Percentiles rank a stretch among this genome's conserved stretches.
Conservation (phyloP, 495 filamentous ascomycete species). For the Neurospora sp. region DNA sequence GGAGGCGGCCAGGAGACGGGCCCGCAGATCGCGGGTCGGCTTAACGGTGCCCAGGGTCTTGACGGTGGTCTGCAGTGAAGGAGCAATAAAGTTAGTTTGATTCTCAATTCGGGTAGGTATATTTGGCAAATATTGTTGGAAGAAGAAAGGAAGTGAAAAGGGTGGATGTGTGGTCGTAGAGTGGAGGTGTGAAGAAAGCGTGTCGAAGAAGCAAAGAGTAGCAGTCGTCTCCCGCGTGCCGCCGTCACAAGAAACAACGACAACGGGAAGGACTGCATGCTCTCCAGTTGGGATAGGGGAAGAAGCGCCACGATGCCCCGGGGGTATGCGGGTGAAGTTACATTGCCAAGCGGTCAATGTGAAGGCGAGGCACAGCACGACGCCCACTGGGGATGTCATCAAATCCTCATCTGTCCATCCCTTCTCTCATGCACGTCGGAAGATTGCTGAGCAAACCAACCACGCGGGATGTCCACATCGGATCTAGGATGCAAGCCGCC, state of each 20-base stretch:
- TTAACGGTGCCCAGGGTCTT: conserved; percentile 65
- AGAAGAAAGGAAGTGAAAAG: background rate
- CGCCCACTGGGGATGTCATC: background rate
- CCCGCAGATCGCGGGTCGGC: conserved; percentile 71
- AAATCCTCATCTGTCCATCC: background rate
- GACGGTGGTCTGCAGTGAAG: conserved; percentile 45
- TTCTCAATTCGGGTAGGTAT: background rate
- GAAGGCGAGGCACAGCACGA: background rate
- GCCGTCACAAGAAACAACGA: background rate
- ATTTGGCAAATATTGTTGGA: background rate
- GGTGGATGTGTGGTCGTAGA: background rate
- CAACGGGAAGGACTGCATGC: background rate
- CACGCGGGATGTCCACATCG: background rate
- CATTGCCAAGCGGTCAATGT: background rate
- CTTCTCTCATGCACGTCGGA: background rate
- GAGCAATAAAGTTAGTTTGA: conserved; percentile 6
- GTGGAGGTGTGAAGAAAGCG: background rate
- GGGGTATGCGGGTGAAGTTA: background rate
- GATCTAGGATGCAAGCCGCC: background rate
- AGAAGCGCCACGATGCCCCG: background rate
- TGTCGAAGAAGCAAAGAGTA: background rate
- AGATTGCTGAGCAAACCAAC: background rate
- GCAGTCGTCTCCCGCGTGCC: background rate
- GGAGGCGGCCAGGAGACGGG: conserved; percentile 61
- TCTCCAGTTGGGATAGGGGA: background rate